Evolutionary conservation across 148 eudicot genomes (phyloP).

Genomic region (Fagopyrum homotropicum): DNA sequence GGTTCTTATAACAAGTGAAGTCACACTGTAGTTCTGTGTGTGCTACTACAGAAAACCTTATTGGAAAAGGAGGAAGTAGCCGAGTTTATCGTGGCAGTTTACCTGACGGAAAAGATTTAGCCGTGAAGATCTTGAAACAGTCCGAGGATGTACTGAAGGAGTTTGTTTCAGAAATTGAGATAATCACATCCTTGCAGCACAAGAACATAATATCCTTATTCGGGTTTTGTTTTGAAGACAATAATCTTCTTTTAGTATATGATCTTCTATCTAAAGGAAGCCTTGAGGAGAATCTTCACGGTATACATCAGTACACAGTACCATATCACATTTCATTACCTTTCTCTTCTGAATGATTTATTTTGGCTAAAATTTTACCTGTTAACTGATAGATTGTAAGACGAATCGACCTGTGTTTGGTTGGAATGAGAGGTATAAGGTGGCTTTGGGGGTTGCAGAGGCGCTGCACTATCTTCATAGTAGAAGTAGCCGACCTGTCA

Average conservation of each 20-base stretch:
- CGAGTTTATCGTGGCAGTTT: constrained; percentile 71
- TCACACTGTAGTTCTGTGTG: background rate
- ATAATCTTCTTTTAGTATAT: constrained; percentile 68
- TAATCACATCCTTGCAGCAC: constrained; percentile 64
- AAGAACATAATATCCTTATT: constrained; percentile 67
- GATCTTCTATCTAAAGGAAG: constrained; percentile 82
- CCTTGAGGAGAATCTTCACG: constrained; percentile 89
- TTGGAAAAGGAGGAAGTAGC: constrained; percentile 94
- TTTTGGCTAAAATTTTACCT: background rate
- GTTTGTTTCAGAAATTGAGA: constrained; percentile 77
- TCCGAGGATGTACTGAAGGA: constrained; percentile 57
- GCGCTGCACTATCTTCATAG: constrained; percentile 74
- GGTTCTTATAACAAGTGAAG: background rate
- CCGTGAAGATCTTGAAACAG: constrained; percentile 75
- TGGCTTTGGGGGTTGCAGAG: constrained; percentile 85
- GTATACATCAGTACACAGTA: constrained; percentile 21
- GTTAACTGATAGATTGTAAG: constrained; percentile 33
- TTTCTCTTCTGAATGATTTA: background rate
- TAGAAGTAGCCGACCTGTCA: constrained; percentile 37
- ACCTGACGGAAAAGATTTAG: constrained; percentile 71
- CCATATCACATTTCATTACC: background rate
- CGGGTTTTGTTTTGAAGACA: constrained; percentile 80
- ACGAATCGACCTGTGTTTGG: constrained; percentile 40
- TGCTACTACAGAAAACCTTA: constrained; percentile 57
- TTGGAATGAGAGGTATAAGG: constrained; percentile 77